A percentile compares a stretch with the other conserved stretches of the same genome.
These are phyloP conservation scores for Erythrophleum ivorense DNA, from an alignment of 331 rosid genomes.

Conservation along the genomic window DNA sequence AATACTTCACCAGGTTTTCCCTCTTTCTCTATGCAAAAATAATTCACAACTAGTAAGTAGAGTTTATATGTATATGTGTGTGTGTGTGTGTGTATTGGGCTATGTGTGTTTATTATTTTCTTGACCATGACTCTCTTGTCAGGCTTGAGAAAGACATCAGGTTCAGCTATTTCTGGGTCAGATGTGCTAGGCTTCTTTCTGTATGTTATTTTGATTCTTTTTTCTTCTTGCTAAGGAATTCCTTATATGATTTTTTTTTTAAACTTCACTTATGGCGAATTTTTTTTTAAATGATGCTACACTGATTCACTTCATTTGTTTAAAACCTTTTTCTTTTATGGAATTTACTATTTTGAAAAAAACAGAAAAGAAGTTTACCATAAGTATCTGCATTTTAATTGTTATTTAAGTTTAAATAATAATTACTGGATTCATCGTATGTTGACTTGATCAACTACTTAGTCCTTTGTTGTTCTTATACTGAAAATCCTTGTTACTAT, in stretches of 20 bases:
- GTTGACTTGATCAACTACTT: too few species aligned
- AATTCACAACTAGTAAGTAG: too few species aligned
- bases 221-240: too few species aligned
- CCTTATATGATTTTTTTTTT: neutral
- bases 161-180: slow-evolving; percentile 83
- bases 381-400: too few species aligned
- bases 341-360: too few species aligned
- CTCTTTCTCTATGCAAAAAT: neutral
- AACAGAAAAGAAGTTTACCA: too few species aligned
- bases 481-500: too few species aligned
- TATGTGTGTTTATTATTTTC: neutral
- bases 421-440: too few species aligned
- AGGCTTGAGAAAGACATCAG: slow-evolving; percentile 99
- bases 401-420: too few species aligned
- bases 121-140: slow-evolving; percentile 13
- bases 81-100: neutral
- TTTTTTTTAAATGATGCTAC: neutral
- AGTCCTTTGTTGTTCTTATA: too few species aligned
- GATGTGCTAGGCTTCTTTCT: slow-evolving; percentile 80
- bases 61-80: neutral
- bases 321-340: too few species aligned
- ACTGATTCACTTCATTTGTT: too few species aligned
- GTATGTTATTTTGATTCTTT: slow-evolving; percentile 55
- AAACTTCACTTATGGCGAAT: neutral
- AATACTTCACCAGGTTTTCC: slow-evolving; percentile 79